A percentile compares a stretch with the other conserved stretches of the same genome.
These are phyloP conservation scores for Nakazawaea populi DNA, from an alignment of 805 yeast genomes.

Conservation along the genomic window DNA sequence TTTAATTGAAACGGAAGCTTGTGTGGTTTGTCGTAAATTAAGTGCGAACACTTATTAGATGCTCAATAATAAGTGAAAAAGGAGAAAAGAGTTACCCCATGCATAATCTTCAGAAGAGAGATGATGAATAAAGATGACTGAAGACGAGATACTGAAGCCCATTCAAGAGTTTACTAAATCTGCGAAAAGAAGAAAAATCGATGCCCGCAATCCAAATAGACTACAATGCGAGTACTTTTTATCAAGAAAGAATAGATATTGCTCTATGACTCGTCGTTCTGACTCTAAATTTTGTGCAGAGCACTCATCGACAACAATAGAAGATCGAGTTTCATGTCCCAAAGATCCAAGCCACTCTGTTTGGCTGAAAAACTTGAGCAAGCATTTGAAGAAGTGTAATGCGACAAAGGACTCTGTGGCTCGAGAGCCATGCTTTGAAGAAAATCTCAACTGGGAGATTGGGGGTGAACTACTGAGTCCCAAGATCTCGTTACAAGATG, in stretches of 20 bases:
- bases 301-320: conserved; percentile 33
- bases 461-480: not conserved
- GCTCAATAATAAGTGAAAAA: no score
- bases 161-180: not conserved
- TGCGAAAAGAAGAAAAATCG: not conserved
- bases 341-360: conserved; percentile 70
- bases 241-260: conserved; percentile 44
- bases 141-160: not conserved
- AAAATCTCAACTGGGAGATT: conserved; percentile 38
- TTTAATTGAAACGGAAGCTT: no score
- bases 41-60: no score
- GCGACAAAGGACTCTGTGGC: conserved; percentile 28
- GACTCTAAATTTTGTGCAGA: conserved; percentile 54
- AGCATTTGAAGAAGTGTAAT: conserved; percentile 61
- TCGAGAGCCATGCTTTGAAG: conserved; percentile 41
- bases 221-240: conserved; percentile 42
- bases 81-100: no score
- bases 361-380: conserved; percentile 49
- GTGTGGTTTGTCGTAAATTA: no score
- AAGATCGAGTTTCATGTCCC: conserved; percentile 62
- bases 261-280: conserved; percentile 54
- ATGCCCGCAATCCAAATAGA: not conserved
- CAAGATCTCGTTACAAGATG: conserved; percentile 2
- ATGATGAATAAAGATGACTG: not conserved
- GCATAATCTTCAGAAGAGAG: no score